Percentiles rank a stretch among this genome's conserved stretches.
These are phyloP conservation scores for Sanguinoderma infundibulare DNA, from an alignment of 1,284 basidiomycete species.

Conservation along the genomic window DNA sequence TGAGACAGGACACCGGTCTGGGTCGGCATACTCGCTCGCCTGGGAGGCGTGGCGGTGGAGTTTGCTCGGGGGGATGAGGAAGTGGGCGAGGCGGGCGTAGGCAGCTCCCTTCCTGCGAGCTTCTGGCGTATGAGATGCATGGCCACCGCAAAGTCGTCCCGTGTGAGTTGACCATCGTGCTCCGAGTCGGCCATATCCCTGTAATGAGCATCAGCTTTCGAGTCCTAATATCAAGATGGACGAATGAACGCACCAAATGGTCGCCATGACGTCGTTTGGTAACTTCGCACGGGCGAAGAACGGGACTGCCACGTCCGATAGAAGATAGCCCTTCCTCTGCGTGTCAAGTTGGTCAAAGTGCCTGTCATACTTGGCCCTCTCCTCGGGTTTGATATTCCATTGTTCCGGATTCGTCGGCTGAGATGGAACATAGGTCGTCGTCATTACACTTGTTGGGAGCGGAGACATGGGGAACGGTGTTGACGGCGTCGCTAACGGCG, in stretches of 20 bases:
- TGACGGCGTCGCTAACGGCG: constrained; percentile 2
- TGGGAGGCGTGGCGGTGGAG: neutral
- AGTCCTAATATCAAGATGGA: neutral
- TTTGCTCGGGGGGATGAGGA: neutral
- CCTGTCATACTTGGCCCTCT: constrained; percentile 81
- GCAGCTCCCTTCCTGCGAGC: constrained; percentile 82
- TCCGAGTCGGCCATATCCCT: constrained; percentile 96
- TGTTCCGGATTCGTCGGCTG: constrained; percentile 16
- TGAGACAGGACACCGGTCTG: neutral
- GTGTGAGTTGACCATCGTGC: constrained; percentile 85
- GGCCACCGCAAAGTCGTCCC: constrained; percentile 95
- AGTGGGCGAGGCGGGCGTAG: constrained; percentile 35
- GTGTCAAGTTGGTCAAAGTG: constrained; percentile 89
- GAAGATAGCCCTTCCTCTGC: constrained; percentile 79
- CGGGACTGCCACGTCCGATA: constrained; percentile 92
- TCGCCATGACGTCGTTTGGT: constrained; percentile 83
- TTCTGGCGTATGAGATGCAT: constrained; percentile 93
- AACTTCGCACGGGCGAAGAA: constrained; percentile 95
- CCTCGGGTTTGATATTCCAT: constrained; percentile 86
- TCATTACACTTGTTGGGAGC: neutral
- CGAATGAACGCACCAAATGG: constrained; percentile 75
- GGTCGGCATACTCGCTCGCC: neutral
- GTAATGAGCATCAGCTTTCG: neutral
- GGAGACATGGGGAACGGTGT: constrained; percentile 20
- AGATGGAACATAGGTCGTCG: constrained; percentile 7